Evolutionary conservation across 805 yeast species (phyloP).

Genomic region (baker's yeast (Saccharomyces cerevisiae)): DNA sequence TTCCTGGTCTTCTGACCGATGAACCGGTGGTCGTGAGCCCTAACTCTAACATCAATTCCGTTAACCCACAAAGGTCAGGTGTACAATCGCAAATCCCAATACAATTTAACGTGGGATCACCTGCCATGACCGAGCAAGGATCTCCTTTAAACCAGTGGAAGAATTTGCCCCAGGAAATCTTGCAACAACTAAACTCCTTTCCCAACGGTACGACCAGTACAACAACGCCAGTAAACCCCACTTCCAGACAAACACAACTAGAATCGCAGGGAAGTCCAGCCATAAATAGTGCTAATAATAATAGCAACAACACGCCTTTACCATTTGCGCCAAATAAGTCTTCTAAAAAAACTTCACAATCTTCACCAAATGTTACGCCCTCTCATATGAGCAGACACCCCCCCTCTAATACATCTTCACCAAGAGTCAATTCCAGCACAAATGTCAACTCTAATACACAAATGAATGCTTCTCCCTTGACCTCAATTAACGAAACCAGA

Average conservation of each 20-base stretch:
- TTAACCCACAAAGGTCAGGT: conserved; percentile 17
- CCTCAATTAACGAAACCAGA: not conserved
- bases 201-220: not conserved
- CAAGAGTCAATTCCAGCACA: not conserved
- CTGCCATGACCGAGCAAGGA: conserved; percentile 9
- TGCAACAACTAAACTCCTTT: not conserved
- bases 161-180: conserved; percentile 9
- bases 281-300: not conserved
- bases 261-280: not conserved
- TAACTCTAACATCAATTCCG: conserved; percentile 3
- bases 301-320: not conserved
- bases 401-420: not conserved
- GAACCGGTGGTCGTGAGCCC: conserved; percentile 11
- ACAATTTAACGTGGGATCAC: conserved; percentile 1
- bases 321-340: not conserved
- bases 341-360: not conserved
- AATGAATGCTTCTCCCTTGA: not conserved
- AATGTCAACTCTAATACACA: not conserved
- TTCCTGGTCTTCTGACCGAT: conserved; percentile 53
- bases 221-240: not conserved
- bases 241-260: not conserved
- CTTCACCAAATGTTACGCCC: not conserved
- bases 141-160: conserved; percentile 12
- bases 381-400: not conserved
- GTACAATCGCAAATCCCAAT: conserved; percentile 10